Base-by-base conservation (phyloP, 371 early-diverging fungal genomes). In the Mortierella sp. region DNA sequence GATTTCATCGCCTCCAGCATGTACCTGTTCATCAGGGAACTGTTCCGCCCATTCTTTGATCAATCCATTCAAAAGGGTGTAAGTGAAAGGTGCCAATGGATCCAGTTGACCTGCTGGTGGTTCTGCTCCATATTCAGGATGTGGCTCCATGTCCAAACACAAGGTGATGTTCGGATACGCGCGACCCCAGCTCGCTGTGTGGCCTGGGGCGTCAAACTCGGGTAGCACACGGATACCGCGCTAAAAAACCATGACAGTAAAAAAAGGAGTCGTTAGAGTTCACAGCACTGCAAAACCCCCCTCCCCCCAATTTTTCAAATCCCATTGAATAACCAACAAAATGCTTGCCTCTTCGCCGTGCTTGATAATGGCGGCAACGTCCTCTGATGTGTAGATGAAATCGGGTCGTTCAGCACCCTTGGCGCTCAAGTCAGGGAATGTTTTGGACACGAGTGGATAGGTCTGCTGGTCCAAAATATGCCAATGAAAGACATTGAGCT, bases 401-500 rank as follows among this genome's bases (percentile, higher is more conserved):
- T 78, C 59, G 1, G 87, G 70, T 16, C 61, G 48, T 67, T 91
- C 89, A 3, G 94, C 91, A 24, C 91, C 94, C 52, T 90, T 89
- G 3, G 80, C 54, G 1, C 66, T 54, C 51, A 94, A 73, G 18
- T 87, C 87, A 0, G 93, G 94, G 48, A 83, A 82, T 0, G 72
- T 58, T 46, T 79, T 70, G 7, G 84, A 81, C 55, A 82, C 82
- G 54, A 89, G 82, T 0, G 93, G 91, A 86, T 90, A 94, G 13
- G 90, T 82, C 43, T 93, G 93, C 39, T 91, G 82, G 57, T 94
- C 95, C 5, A 90, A 83, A 4, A 91, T 84, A 64, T 94, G 95
- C 93, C 93, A 93, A 71, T 94, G 95, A 71, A 94, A 83, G 7
- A 91, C 90, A 60, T 94, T 94, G 72, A 94, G 72, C 82, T 94